Evolutionary conservation across 179 eudicot genomes (phyloP).

Genomic region (Pouteria campechiana): DNA sequence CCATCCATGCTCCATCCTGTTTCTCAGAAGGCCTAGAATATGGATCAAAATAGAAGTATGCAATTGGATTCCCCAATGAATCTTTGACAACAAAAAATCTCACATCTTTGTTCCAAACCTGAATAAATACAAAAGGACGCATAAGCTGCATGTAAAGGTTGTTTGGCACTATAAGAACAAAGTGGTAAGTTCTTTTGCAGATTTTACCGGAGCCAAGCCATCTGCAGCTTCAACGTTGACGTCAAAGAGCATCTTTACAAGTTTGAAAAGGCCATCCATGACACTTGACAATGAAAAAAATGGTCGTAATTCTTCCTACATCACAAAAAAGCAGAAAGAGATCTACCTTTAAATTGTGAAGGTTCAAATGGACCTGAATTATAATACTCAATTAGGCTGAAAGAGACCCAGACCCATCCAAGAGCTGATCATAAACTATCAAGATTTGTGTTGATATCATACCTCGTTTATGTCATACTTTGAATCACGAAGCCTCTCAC

Average conservation of each 20-base stretch:
- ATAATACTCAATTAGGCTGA: too few relatives aligned
- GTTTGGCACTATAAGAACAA: background rate
- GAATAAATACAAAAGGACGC: background rate
- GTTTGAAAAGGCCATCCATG: constrained; percentile 23
- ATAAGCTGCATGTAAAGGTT: background rate
- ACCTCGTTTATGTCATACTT: constrained; percentile 27
- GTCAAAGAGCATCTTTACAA: constrained; percentile 21
- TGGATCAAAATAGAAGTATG: constrained; percentile 18
- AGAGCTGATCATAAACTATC: too few relatives aligned
- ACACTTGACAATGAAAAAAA: constrained; percentile 23
- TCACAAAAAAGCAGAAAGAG: background rate
- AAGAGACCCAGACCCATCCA: too few relatives aligned
- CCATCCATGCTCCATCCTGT: constrained; percentile 17
- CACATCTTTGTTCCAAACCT: constrained; percentile 17
- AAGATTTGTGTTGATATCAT: background rate
- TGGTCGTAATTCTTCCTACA: constrained; percentile 20
- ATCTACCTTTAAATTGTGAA: too few relatives aligned
- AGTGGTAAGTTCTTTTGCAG: background rate
- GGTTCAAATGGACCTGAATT: too few relatives aligned
- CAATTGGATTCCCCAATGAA: constrained; percentile 7
- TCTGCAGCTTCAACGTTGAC: constrained; percentile 25
- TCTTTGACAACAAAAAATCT: constrained; percentile 12
- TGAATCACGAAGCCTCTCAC: constrained; percentile 29
- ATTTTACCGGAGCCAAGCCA: constrained; percentile 30
- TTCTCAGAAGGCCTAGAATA: constrained; percentile 19